Base-by-base conservation (phyloP, 768 basidiomycete genomes). In the Mycena pura region DNA sequence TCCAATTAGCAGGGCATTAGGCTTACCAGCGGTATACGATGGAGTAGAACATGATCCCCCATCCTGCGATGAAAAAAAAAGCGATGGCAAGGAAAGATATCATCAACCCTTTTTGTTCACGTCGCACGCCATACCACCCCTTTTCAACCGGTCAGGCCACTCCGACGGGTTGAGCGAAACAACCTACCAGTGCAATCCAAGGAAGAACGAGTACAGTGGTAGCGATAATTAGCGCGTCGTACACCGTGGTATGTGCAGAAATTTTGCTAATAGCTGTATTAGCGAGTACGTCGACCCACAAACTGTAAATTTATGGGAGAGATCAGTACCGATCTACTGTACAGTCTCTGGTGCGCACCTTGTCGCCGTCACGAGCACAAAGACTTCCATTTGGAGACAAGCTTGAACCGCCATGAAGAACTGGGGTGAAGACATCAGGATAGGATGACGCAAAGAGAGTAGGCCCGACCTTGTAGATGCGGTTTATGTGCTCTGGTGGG, bases 221-320 rank as follows among this genome's bases (percentile, higher is more conserved):
- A 45, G 70, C 52, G 40, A 84, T 79, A 64, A 84, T 80, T 11
- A 79, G 48, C 0, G 72, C 84, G 52, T 80, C 64, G 62, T 87
- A 87, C 3, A 79, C 38, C 0, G 28, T 13, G 0, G 76, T 80
- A 49, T 83, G 80, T 3, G 50, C 53, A 1, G 83, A 82, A 9
- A 86, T 77, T 0, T 62, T 29, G 2, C 67, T 72, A 43, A 88
- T 80, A 14, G 77, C 71, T 6, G 84, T 82, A 50, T 80, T 79
- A 29, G 80, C 58, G 25, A 88, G 76, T 48, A 85, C 77, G 67
- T 86, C 82, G 31, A 83, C 71, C 86, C 87, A 88, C 7, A 88
- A 79, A 29, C 79, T 79, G 36, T 0, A 9, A 29, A 3, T n/a
- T n/a, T n/a, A n/a, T 14, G 6, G 25, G 7, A 6, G 21, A 8